Conservation (phyloP, 2,329 filamentous ascomycete genomes). For the Pseudomassariella vexata region DNA sequence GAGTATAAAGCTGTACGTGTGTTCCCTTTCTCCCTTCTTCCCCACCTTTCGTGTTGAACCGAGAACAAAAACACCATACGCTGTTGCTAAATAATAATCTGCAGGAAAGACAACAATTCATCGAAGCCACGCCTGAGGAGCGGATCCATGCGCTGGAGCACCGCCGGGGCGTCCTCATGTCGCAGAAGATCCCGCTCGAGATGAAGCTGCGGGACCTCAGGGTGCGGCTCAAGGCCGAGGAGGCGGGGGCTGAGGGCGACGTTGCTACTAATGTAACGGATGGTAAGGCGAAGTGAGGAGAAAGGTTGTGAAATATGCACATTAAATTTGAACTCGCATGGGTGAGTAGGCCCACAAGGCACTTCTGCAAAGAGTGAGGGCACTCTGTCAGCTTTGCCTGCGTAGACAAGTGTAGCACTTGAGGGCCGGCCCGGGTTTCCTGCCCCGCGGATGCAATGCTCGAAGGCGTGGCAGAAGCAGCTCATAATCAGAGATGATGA, state of each 20-base stretch:
- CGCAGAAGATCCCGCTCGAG: conserved; percentile 33
- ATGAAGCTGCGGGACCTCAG: conserved; percentile 34
- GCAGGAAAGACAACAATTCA: conserved; percentile 29
- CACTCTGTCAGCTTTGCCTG: too few species aligned
- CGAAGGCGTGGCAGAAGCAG: too few species aligned
- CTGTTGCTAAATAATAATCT: too few species aligned
- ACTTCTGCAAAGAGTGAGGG: too few species aligned
- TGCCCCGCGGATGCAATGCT: too few species aligned
- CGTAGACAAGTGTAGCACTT: too few species aligned
- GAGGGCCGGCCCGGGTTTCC: too few species aligned
- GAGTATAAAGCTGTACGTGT: conserved; percentile 36
- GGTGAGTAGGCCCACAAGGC: too few species aligned
- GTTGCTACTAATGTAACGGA: conserved; percentile 1
- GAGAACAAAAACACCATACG: too few species aligned
- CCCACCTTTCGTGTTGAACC: too few species aligned
- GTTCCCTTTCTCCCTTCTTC: background rate
- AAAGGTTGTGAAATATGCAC: background rate
- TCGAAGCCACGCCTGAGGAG: conserved; percentile 32
- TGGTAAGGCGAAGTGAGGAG: background rate
- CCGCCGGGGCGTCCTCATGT: conserved; percentile 32
- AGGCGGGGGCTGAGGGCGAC: conserved; percentile 23
- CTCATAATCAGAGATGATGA: too few species aligned
- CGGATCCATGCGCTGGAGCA: conserved; percentile 39
- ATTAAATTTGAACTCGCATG: background rate
- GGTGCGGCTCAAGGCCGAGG: conserved; percentile 31